Conservation (phyloP, 169 alveolate genomes). For the Plasmodium sp. region DNA sequence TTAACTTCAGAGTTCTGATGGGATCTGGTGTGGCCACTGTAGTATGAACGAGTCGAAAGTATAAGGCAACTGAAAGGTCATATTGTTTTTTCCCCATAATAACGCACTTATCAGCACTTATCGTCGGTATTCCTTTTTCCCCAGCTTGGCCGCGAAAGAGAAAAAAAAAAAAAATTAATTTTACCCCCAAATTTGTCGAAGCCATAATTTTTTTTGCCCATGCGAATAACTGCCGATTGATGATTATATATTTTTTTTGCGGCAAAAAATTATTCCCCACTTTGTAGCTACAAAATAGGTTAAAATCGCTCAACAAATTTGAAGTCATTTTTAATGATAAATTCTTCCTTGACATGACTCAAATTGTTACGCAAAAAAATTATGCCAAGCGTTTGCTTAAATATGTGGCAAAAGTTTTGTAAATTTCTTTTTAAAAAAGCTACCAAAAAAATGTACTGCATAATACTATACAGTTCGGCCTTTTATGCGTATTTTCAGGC, state of each 20-base stretch:
- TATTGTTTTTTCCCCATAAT: background rate
- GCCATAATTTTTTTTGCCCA: background rate
- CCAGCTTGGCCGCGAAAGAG: too few relatives aligned
- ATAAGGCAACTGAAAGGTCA: background rate
- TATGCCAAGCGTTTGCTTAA: background rate
- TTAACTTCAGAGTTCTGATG: slow-evolving; percentile 94
- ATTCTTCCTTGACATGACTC: background rate
- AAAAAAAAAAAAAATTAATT: too few relatives aligned
- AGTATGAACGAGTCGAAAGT: slow-evolving; percentile 83
- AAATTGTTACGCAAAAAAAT: background rate
- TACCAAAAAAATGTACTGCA: background rate
- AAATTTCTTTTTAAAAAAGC: too few relatives aligned
- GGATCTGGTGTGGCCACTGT: slow-evolving; percentile 94
- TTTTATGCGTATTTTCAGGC: background rate
- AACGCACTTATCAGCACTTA: too few relatives aligned
- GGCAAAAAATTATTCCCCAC: background rate
- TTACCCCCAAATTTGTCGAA: background rate
- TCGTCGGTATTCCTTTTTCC: too few relatives aligned
- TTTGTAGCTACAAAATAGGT: background rate
- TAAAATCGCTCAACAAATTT: background rate
- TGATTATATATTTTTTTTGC: background rate
- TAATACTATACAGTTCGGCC: background rate
- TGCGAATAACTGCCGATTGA: background rate
- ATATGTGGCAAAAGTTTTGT: background rate
- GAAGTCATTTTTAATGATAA: background rate